Evolutionary conservation across 129 eudicot genomes (phyloP), one percentile per base, ranked within the genome.

Genomic region (Erigeron canadensis): DNA sequence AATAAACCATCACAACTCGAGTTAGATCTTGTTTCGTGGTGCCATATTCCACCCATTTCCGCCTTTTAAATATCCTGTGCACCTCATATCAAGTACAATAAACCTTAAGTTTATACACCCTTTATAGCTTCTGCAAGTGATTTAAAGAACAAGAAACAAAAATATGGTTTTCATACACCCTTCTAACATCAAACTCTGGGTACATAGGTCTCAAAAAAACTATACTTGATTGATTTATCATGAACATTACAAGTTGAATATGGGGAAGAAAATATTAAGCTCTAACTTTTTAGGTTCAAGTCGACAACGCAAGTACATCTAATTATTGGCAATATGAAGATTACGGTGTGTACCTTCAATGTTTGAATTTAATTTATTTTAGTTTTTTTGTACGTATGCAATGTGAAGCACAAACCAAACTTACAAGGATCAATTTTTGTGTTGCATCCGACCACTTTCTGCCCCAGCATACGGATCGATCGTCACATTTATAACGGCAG

Each of bases 381-480:
- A 66, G 42, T 57, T 67, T 43, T 76, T 76, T 54, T 63, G 57
- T 8, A 76, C 8, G 45, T 66, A 55, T 57, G 42, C 22, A 15
- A 56, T 46, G 67, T 57, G 60, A 57, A 38, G 19, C 6, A 44
- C 60, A 48, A 51, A 61, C 57, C 46, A 60, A 69, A 66, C 48
- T 44, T 38, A 45, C 80, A 13, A 44, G 78, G 79, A 81, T 90
- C 81, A 95, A 81, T 95, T 95, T 67, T 90, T 95, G 87, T 90
- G 99, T 82, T 95, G 96, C 91, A 95, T 15, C 70, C 97, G 80
- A 59, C 99, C 99, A 75, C 99, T 95, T 83, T 95, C 99, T 8
- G 99, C 82, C 43, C 99, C 99, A 18, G 99, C 99, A 78, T 67
- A 90, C 10, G 97, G 99, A 83, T 95, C 99, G 37, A 95, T 84